Conservation (phyloP, 345 rosid genomes). For the Leavenworthia alabamica region DNA sequence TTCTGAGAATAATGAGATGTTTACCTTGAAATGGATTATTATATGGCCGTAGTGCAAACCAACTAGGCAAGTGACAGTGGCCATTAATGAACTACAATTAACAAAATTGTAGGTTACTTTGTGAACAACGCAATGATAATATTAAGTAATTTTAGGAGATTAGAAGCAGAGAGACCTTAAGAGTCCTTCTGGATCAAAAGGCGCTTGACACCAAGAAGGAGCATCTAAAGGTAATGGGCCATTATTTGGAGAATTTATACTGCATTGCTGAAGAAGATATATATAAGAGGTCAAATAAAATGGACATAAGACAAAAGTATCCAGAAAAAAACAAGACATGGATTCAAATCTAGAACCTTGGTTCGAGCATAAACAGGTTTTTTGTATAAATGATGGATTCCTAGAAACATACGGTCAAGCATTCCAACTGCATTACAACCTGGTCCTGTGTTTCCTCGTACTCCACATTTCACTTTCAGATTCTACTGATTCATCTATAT, state of each 20-base stretch:
- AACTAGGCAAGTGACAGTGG: constrained; percentile 63
- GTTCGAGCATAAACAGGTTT: constrained; percentile 64
- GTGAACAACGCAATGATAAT: background rate
- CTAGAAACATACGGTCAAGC: constrained; percentile 67
- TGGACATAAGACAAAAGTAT: background rate
- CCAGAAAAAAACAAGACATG: background rate
- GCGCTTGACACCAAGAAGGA: constrained; percentile 95
- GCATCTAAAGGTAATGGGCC: constrained; percentile 73
- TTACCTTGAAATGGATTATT: constrained; percentile 73
- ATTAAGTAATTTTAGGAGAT: too few relatives aligned
- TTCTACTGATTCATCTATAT: background rate
- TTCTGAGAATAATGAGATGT: background rate
- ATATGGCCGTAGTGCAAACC: constrained; percentile 85
- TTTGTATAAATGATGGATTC: constrained; percentile 59
- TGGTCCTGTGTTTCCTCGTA: constrained; percentile 72
- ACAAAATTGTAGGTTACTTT: constrained; percentile 10
- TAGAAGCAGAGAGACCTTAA: constrained; percentile 51
- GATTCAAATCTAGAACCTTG: constrained; percentile 31
- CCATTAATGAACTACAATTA: constrained; percentile 72
- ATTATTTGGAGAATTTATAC: constrained; percentile 58
- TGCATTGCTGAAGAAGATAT: constrained; percentile 52
- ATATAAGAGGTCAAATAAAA: constrained; percentile 9
- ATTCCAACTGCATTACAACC: constrained; percentile 82
- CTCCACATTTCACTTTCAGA: constrained; percentile 70
- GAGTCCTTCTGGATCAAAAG: constrained; percentile 91